Evolutionary conservation across 192 early-diverging fungal genomes (phyloP).

Genomic region (Coemansia umbellata): DNA sequence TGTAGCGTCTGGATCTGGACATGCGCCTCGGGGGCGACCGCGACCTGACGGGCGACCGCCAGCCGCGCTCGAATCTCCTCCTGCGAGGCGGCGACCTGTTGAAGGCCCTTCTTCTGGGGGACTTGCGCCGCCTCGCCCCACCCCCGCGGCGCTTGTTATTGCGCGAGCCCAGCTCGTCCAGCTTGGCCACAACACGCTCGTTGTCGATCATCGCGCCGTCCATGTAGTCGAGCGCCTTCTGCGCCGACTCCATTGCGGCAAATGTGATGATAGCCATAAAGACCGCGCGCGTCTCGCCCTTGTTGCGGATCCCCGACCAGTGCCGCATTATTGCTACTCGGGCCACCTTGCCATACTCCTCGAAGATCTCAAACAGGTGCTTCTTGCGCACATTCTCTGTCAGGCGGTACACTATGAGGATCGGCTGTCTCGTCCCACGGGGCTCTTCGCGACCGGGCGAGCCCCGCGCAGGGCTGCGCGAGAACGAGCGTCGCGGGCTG

Average conservation of each 20-base stretch:
- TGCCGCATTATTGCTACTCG: background rate
- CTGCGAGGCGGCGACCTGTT: slow-evolving; percentile 28
- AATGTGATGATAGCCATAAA: background rate
- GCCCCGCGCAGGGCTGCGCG: slow-evolving; percentile 22
- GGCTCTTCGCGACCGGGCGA: slow-evolving; percentile 2
- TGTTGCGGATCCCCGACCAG: background rate
- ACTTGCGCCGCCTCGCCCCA: background rate
- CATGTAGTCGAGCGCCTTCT: slow-evolving; percentile 30
- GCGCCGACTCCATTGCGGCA: background rate
- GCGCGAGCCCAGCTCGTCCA: background rate
- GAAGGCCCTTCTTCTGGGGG: no score
- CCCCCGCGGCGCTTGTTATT: background rate
- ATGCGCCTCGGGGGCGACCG: slow-evolving; percentile 24
- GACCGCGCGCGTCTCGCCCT: background rate
- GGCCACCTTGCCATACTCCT: slow-evolving; percentile 10
- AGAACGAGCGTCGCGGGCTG: slow-evolving; percentile 9
- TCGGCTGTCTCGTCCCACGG: background rate
- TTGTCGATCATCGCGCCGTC: slow-evolving; percentile 26
- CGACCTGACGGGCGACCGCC: slow-evolving; percentile 27
- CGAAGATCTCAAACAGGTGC: slow-evolving; percentile 31
- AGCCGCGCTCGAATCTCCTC: slow-evolving; percentile 11
- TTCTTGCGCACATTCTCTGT: background rate
- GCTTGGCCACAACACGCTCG: background rate
- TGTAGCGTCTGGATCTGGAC: slow-evolving; percentile 9
- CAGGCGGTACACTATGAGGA: slow-evolving; percentile 1